Percentiles rank a stretch among this genome's conserved stretches.
These are phyloP conservation scores for Phlyctochytrium arcticum DNA, from an alignment of 192 early-diverging fungal genomes.

Conservation along the genomic window DNA sequence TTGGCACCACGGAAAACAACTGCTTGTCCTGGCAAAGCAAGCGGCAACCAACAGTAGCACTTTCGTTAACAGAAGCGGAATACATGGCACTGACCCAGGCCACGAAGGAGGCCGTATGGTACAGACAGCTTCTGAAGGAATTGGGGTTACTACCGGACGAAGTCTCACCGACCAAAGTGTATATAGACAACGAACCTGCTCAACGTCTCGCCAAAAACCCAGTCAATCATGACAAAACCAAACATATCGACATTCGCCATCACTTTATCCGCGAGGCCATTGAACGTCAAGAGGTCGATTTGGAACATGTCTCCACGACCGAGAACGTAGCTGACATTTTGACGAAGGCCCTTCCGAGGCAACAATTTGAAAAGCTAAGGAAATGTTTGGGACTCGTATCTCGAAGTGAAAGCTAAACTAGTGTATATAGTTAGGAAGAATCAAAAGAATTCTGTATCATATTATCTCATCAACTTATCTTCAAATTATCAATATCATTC, in stretches of 20 bases:
- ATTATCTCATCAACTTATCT: too few species aligned
- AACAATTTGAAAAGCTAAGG: too few species aligned
- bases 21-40: slow-evolving; percentile 11
- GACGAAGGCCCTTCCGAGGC: slow-evolving; percentile 8
- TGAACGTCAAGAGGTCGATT: slow-evolving; percentile 4
- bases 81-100: not conserved
- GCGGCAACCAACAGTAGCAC: slow-evolving; percentile 10
- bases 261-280: slow-evolving; percentile 25
- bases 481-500: too few species aligned
- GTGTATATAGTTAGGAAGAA: too few species aligned
- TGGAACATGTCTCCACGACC: not conserved
- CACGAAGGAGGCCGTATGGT: slow-evolving; percentile 10
- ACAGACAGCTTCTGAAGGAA: not conserved
- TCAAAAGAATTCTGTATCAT: too few species aligned
- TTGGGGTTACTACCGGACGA: too few species aligned
- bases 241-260: slow-evolving; percentile 34
- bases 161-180: too few species aligned
- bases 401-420: too few species aligned
- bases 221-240: slow-evolving; percentile 17
- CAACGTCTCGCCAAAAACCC: slow-evolving; percentile 14
- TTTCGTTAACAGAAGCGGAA: slow-evolving; percentile 25
- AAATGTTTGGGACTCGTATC: too few species aligned
- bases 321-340: not conserved
- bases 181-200: not conserved
- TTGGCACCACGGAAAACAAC: too few species aligned